Conservation (phyloP, 83 land plant species). For the Picea abies region DNA sequence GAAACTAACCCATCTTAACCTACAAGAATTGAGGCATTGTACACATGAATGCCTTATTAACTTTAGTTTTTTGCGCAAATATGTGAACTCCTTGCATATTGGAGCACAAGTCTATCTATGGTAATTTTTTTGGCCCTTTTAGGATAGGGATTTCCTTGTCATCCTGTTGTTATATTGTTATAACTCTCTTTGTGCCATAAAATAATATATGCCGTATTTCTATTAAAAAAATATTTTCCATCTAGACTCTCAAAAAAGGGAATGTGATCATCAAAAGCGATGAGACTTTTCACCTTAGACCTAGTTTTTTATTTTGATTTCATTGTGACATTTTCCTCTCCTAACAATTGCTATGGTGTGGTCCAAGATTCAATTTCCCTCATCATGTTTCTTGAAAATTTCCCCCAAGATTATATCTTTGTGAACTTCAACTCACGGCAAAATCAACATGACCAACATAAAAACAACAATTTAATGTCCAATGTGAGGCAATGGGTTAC, state of each 20-base stretch:
- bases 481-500: slow-evolving; percentile 26
- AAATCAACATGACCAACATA: background rate
- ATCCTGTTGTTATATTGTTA: too few relatives aligned
- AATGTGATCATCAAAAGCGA: background rate
- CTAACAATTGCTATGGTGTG: background rate
- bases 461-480: slow-evolving; percentile 21
- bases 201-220: too few relatives aligned
- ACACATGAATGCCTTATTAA: too few relatives aligned
- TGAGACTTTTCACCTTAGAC: background rate
- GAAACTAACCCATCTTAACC: too few relatives aligned
- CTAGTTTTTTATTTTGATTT: background rate
- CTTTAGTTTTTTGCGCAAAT: too few relatives aligned
- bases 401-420: background rate
- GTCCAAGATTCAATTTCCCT: background rate
- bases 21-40: too few relatives aligned
- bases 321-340: background rate
- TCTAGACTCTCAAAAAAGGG: background rate
- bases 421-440: background rate
- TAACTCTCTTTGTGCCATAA: too few relatives aligned
- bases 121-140: too few relatives aligned
- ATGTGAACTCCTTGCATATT: too few relatives aligned
- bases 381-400: background rate
- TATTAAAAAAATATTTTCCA: too few relatives aligned
- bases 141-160: too few relatives aligned
- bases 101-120: too few relatives aligned